These are phyloP conservation scores for Tetracladium marchalianum DNA, from an alignment of 495 filamentous ascomycete genomes.

Conservation along the genomic window DNA sequence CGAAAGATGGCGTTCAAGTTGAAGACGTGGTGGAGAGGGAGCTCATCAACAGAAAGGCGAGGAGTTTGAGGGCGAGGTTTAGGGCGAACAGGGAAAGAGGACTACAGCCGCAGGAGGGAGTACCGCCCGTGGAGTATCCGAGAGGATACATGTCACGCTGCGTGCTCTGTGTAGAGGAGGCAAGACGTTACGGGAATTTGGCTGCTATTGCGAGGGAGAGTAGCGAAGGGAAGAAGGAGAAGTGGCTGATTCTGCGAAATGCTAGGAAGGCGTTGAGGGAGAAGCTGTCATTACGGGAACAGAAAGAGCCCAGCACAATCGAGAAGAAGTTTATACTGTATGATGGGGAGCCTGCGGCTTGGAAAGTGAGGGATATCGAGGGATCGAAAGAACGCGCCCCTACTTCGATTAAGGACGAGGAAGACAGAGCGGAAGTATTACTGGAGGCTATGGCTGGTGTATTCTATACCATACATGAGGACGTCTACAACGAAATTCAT, in stretches of 20 bases:
- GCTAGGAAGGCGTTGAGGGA: no score
- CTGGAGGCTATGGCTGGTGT: neutral
- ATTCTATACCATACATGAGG: slow-evolving; percentile 14
- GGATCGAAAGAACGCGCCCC: neutral
- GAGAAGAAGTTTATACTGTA: neutral
- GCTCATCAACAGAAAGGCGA: slow-evolving; percentile 29
- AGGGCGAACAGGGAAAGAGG: neutral
- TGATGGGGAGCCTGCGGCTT: neutral
- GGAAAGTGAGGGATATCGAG: neutral
- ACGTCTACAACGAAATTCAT: slow-evolving; percentile 17
- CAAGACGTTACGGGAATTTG: no score
- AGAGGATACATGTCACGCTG: no score
- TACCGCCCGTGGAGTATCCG: no score
- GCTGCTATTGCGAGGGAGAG: no score
- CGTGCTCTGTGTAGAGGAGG: no score
- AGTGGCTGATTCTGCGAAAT: no score
- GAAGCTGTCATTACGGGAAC: no score
- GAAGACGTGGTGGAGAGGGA: slow-evolving; percentile 27
- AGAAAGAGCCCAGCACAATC: no score
- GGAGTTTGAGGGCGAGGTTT: slow-evolving; percentile 3
- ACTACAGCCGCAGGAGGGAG: no score
- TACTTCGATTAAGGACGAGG: neutral
- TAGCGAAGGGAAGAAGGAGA: no score
- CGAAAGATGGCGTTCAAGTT: neutral
- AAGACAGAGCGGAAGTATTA: slow-evolving; percentile 1